These are phyloP conservation scores for Sphagnum fallax DNA, from an alignment of 228 moss, liverwort and hornwort genomes.

Conservation along the genomic window DNA sequence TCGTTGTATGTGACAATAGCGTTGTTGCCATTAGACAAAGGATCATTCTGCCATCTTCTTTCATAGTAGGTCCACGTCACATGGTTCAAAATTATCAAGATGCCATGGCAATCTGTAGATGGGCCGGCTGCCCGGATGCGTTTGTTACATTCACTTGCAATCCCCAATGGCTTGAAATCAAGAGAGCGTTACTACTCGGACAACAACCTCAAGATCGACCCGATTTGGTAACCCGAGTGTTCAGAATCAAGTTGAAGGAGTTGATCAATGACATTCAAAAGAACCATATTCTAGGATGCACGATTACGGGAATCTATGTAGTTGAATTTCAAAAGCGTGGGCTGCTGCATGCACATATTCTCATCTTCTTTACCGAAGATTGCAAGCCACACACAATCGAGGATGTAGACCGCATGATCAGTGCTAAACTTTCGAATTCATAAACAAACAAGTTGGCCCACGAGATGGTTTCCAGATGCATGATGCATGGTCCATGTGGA, in stretches of 20 bases:
- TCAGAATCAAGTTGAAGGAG: constrained; percentile 2
- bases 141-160: too few relatives aligned
- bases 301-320: too few relatives aligned
- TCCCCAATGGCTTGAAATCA: too few relatives aligned
- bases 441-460: too few relatives aligned
- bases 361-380: too few relatives aligned
- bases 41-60: constrained; percentile 5
- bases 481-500: too few relatives aligned
- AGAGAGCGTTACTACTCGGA: background rate
- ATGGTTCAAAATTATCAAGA: constrained; percentile 1
- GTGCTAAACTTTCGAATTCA: too few relatives aligned
- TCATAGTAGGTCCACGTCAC: background rate
- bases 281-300: background rate
- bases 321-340: too few relatives aligned
- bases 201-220: constrained; percentile 1
- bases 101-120: background rate
- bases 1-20: background rate
- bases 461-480: too few relatives aligned
- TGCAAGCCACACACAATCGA: too few relatives aligned
- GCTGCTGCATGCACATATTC: too few relatives aligned
- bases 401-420: too few relatives aligned
- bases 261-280: background rate
- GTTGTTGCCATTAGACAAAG: background rate
- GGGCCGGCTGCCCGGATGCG: background rate
- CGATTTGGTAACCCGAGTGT: background rate